Base-by-base conservation (phyloP, 2,329 filamentous ascomycete genomes). In the Chrysoporthe austroafricana region DNA sequence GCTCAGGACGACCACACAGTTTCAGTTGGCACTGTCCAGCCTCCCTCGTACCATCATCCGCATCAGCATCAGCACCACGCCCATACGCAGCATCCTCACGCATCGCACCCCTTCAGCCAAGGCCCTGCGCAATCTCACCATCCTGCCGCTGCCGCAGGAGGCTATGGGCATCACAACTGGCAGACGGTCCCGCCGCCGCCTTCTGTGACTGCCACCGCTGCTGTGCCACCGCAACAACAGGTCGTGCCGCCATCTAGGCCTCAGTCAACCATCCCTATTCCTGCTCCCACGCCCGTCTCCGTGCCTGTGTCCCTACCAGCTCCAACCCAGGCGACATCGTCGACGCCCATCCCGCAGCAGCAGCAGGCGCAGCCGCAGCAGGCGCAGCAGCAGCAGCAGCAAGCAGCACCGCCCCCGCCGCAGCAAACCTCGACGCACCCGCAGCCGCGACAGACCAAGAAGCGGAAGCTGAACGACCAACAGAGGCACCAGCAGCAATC, bases 131-230 rank as follows among this genome's bases (percentile, higher is more conserved):
- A 70, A 70, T 60, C 66, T 63, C 68, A 70, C 60, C 68, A 70
- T 70, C 62, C 68, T 68, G 66, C 68, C 52, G 63, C 52, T 26
- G 66, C 56, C 32, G 66, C 68, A 65, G 68, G 66, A 66, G 66
- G 68, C 57, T 70, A 70, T 70, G 68, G 68, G 56, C 68, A 70
- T 67, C 66, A 68, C 16, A 62, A 48, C 60, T 70, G 68, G 68
- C 43, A 70, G 71, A 64, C 71, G 72, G 67, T 71, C 72, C 63
- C 71, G 60, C 74, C 72, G 71, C 63, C 67, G 57, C 69, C 66
- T 26, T 56, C 63, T 65, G 70, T 68, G 59, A 70, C 42, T 58
- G 68, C 59, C 59, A 61, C 21, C 42, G 32, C 63, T 59, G 44
- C 63, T 59, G 63, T 70, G 59, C 60, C 65, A 60, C 67, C 62